A percentile compares a stretch with the other conserved stretches of the same genome.
These are phyloP conservation scores for Senna siamea DNA, from an alignment of 306 rosid genomes.

Conservation along the genomic window DNA sequence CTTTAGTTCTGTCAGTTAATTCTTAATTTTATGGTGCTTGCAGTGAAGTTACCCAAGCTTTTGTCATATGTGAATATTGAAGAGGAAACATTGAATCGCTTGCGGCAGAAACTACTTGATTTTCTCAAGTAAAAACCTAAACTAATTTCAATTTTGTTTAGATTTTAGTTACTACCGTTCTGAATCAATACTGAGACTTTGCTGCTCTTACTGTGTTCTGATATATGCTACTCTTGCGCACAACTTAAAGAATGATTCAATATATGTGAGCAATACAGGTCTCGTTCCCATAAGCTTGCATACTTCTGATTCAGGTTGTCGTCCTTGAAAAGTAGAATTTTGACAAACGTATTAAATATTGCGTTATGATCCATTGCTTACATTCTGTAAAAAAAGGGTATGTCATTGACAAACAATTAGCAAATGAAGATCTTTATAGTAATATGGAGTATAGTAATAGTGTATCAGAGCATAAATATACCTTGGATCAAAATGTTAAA, in stretches of 20 bases:
- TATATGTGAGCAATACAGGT: no score
- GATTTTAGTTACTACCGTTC: conserved; percentile 26
- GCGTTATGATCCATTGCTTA: no score
- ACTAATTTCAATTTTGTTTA: conserved; percentile 13
- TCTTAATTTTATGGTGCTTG: conserved; percentile 12
- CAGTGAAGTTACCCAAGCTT: conserved; percentile 93
- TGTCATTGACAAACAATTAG: not conserved
- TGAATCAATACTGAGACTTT: conserved; percentile 1
- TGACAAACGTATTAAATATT: not conserved
- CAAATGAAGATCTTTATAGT: not conserved
- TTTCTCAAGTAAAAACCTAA: conserved; percentile 66
- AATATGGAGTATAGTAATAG: no score
- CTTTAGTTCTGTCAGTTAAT: no score
- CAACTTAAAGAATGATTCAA: no score
- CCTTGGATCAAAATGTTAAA: no score
- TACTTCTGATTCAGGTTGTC: no score
- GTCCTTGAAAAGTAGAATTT: not conserved
- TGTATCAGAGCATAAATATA: no score
- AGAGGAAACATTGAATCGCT: conserved; percentile 70
- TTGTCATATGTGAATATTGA: conserved; percentile 79
- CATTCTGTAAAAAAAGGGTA: no score
- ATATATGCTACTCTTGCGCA: no score
- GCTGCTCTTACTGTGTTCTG: not conserved
- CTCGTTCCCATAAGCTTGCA: no score
- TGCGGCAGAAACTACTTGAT: conserved; percentile 74